Conservation (phyloP, 257 asterid species). For the Solanum appendiculatum region DNA sequence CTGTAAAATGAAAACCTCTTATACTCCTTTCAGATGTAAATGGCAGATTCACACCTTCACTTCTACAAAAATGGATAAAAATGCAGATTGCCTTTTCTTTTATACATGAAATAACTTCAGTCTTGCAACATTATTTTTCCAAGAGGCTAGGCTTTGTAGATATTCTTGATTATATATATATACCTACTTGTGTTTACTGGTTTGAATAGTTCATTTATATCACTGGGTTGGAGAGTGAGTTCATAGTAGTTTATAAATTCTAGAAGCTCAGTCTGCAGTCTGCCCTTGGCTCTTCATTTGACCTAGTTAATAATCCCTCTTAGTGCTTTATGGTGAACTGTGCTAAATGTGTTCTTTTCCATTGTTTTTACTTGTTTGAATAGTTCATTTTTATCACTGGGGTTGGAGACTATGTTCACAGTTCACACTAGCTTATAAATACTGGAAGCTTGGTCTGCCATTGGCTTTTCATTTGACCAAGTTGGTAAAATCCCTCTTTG, state of each 20-base stretch:
- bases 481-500: not conserved
- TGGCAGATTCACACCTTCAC: not conserved
- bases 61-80: not conserved
- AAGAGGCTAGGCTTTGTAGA: not conserved
- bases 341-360: not conserved
- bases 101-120: not conserved
- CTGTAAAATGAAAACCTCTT: not conserved
- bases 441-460: not conserved
- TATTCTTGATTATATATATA: not conserved
- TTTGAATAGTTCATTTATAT: not conserved
- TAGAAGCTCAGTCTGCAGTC: not conserved
- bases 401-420: not conserved
- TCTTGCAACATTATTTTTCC: not conserved
- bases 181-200: not conserved
- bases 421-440: not conserved
- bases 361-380: not conserved
- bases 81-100: not conserved
- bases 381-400: too few species aligned
- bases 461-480: not conserved
- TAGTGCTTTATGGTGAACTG: not conserved
- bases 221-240: not conserved
- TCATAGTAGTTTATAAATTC: not conserved
- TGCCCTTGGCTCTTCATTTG: not conserved
- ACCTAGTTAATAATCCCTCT: not conserved
- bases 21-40: not conserved